Evolutionary conservation across 805 yeast species (phyloP).

Genomic region (Ogataea wickerhamii): DNA sequence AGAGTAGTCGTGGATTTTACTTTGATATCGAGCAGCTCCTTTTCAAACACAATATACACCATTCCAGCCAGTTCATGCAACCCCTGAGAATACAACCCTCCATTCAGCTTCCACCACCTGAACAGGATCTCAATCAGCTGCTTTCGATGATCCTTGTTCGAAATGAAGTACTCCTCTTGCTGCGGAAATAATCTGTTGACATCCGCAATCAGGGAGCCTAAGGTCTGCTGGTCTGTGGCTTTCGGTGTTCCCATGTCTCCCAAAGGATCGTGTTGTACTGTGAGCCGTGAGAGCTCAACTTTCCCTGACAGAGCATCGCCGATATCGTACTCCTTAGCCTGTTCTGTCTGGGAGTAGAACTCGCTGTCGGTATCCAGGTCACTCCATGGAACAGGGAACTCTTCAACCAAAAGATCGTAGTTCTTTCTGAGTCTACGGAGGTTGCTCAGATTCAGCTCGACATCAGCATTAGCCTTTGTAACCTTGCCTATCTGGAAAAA

Average conservation of each 20-base stretch:
- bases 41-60: slow-evolving; percentile 38
- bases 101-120: slow-evolving; percentile 47
- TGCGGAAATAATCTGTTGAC: slow-evolving; percentile 52
- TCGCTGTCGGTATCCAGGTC: slow-evolving; percentile 25
- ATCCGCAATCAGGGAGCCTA: slow-evolving; percentile 45
- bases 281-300: slow-evolving; percentile 11
- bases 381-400: slow-evolving; percentile 34
- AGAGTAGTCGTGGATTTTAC: neutral
- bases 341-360: slow-evolving; percentile 15
- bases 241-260: slow-evolving; percentile 2
- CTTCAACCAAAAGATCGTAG: slow-evolving; percentile 19
- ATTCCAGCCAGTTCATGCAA: slow-evolving; percentile 52
- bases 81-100: slow-evolving; percentile 44
- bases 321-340: slow-evolving; percentile 23
- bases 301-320: slow-evolving; percentile 19
- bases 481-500: slow-evolving; percentile 11
- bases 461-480: slow-evolving; percentile 6
- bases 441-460: slow-evolving; percentile 14
- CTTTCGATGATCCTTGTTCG: slow-evolving; percentile 23
- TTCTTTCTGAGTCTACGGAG: slow-evolving; percentile 18
- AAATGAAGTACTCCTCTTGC: slow-evolving; percentile 29
- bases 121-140: slow-evolving; percentile 42
- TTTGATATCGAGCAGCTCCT: slow-evolving; percentile 28
- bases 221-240: slow-evolving; percentile 36
- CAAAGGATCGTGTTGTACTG: slow-evolving; percentile 24